Evolutionary conservation across 192 early-diverging fungal genomes (phyloP).

Genomic region (Dissophora ornata): DNA sequence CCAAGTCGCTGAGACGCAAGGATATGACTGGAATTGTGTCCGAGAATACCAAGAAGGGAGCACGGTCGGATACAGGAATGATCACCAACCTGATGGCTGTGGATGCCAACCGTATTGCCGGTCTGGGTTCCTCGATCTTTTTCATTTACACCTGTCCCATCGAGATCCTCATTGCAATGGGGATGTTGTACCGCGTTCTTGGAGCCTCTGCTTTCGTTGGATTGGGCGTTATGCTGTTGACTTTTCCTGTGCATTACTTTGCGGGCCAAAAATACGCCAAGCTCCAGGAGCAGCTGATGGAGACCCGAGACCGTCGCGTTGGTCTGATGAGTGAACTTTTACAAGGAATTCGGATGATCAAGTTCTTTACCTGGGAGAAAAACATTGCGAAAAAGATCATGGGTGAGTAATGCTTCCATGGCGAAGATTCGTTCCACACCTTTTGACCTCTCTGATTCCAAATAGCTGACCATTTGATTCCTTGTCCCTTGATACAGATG

Average conservation of each 20-base stretch:
- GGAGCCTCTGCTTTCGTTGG: slow-evolving; percentile 85
- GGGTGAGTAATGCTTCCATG: slow-evolving; percentile 32
- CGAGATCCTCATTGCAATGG: slow-evolving; percentile 72
- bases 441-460: too few relatives aligned
- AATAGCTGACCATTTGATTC: too few relatives aligned
- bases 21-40: slow-evolving; percentile 55
- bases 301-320: slow-evolving; percentile 79
- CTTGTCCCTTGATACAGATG: slow-evolving; percentile 23
- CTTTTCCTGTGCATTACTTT: slow-evolving; percentile 70
- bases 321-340: slow-evolving; percentile 77
- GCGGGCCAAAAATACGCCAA: slow-evolving; percentile 64
- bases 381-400: slow-evolving; percentile 78
- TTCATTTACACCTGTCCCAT: slow-evolving; percentile 76
- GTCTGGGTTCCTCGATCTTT: slow-evolving; percentile 68
- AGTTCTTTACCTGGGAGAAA: slow-evolving; percentile 85
- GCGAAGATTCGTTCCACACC: too few relatives aligned
- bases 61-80: slow-evolving; percentile 64
- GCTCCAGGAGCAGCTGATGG: slow-evolving; percentile 65
- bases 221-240: slow-evolving; percentile 73
- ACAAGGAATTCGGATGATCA: slow-evolving; percentile 92
- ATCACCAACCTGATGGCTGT: slow-evolving; percentile 81
- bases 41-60: slow-evolving; percentile 21
- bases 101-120: slow-evolving; percentile 74
- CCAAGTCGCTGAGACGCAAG: slow-evolving; percentile 59
- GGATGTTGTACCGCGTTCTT: slow-evolving; percentile 78